Percentiles rank a stretch among this genome's conserved stretches.
phyloP scores from a whole-genome alignment of 768 basidiomycete species.

The Psilocybe cubensis region DNA sequence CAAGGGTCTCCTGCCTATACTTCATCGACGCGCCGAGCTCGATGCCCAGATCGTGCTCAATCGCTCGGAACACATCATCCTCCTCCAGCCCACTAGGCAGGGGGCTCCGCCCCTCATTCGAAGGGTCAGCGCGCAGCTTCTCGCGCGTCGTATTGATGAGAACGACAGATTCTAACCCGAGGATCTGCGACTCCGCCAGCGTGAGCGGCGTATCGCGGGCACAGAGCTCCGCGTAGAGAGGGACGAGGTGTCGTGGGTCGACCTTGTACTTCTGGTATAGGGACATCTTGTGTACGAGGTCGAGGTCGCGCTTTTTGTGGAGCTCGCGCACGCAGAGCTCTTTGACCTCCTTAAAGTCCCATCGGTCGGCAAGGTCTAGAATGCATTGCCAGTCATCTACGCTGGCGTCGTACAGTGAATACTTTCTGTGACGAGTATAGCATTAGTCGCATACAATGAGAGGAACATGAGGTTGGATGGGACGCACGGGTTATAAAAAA shows the following conservation, averaged over 20 bases:
- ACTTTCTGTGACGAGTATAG: constrained; percentile 42
- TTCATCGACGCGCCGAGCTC: constrained; percentile 21
- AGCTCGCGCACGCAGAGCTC: constrained; percentile 63
- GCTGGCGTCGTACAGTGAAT: constrained; percentile 55
- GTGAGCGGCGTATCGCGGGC: constrained; percentile 52
- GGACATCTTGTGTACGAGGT: constrained; percentile 46
- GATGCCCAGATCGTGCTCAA: constrained; percentile 15
- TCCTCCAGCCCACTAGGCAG: constrained; percentile 21
- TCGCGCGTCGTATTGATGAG: constrained; percentile 57
- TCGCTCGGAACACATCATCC: constrained; percentile 14
- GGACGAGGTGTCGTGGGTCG: constrained; percentile 49
- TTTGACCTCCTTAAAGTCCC: constrained; percentile 60
- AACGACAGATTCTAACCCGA: constrained; percentile 57
- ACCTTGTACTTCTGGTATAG: constrained; percentile 58
- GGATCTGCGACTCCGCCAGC: constrained; percentile 53
- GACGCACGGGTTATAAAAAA: constrained; percentile 35
- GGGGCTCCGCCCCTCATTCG: constrained; percentile 22
- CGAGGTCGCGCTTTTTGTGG: constrained; percentile 46
- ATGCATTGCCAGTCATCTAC: constrained; percentile 61
- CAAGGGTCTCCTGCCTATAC: constrained; percentile 7
- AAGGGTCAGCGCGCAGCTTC: constrained; percentile 35
- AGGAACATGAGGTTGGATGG: neutral
- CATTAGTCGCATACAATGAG: neutral
- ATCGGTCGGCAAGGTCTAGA: constrained; percentile 58
- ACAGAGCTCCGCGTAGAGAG: constrained; percentile 59